phyloP scores from a whole-genome alignment of 2,329 filamentous ascomycete genomes.

The Phaeophleospora eucalypticola region DNA sequence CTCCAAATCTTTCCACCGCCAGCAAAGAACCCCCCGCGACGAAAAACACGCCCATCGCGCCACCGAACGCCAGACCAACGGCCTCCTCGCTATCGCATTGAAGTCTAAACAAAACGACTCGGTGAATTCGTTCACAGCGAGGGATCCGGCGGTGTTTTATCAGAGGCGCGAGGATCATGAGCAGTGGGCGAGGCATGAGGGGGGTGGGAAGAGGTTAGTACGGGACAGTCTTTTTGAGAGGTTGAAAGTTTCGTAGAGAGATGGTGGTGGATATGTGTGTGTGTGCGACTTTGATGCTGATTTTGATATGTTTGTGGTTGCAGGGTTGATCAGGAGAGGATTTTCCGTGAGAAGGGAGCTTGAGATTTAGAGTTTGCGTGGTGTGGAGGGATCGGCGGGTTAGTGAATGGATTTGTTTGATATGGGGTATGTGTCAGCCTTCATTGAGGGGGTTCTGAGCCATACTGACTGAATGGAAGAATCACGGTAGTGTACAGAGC shows the following conservation, averaged over 20 bases:
- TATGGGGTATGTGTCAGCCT: no score
- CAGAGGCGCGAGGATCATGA: conserved; percentile 10
- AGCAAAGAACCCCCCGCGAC: neutral
- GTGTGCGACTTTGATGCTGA: no score
- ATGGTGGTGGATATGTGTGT: neutral
- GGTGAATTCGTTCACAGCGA: conserved; percentile 20
- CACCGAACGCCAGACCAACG: conserved; percentile 15
- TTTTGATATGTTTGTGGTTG: no score
- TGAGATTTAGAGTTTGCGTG: neutral
- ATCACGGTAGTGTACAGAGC: no score
- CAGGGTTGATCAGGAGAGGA: no score
- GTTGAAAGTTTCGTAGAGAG: no score
- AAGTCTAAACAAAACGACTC: conserved; percentile 6
- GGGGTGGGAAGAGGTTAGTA: conserved; percentile 7
- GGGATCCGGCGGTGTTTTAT: conserved; percentile 19
- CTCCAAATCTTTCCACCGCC: neutral
- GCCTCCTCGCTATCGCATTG: conserved; percentile 16
- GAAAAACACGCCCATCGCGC: conserved; percentile 11
- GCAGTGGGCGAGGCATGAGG: conserved; percentile 7
- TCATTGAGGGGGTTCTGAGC: no score
- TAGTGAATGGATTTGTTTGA: neutral
- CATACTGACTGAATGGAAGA: no score
- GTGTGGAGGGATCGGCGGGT: neutral
- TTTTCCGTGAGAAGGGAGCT: no score
- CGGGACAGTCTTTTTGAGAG: neutral